Evolutionary conservation across 2,329 filamentous ascomycete species (phyloP), one percentile per base, ranked within the genome.

Genomic region (Pezicula neosporulosa): DNA sequence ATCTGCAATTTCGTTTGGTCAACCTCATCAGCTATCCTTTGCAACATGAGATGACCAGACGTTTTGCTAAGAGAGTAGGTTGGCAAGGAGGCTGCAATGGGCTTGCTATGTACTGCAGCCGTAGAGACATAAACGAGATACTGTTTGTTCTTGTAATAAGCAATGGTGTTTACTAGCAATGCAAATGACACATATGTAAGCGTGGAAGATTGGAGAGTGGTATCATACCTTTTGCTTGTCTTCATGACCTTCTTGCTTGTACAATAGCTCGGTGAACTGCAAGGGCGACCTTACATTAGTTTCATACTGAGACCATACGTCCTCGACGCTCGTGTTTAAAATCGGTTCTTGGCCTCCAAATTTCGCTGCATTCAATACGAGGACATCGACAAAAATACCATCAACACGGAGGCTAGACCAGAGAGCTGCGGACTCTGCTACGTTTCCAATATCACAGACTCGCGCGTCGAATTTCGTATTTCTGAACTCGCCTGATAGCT

Each of bases 341-440:
- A 85, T 73, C 52, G 71, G 72, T 0, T 81, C 81, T 33, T 70
- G 64, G 21, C 82, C 77, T 4, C 81, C 85, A 57, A 84, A 85
- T 56, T 85, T 85, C 39, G 75, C 74, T 1, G 81, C 81, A 57
- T 86, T 86, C n/a, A 75, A 73, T 13, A 85, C 67, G 5, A 85
- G 69, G 8, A 49, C 48, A 28, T 49, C 48, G 33, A 49, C 48
- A 8, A 21, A 35, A 13, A 49, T 44, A 15, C 24, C 27, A 15
- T 44, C 16, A 21, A 2, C 27, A 12, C 12, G 10, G 3, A 49
- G 48, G 38, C 37, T 39, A 3, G 44, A 27, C 48, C 48, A 49
- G 18, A 49, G 24, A 13, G 38, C 48, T 4, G 9, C 48, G 28
- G 37, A 8, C n/a, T 36, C 38, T 6, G 38, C 48, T 2, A 49